Conservation (phyloP, 371 early-diverging fungal genomes). For the Rhizopus microsporus region DNA sequence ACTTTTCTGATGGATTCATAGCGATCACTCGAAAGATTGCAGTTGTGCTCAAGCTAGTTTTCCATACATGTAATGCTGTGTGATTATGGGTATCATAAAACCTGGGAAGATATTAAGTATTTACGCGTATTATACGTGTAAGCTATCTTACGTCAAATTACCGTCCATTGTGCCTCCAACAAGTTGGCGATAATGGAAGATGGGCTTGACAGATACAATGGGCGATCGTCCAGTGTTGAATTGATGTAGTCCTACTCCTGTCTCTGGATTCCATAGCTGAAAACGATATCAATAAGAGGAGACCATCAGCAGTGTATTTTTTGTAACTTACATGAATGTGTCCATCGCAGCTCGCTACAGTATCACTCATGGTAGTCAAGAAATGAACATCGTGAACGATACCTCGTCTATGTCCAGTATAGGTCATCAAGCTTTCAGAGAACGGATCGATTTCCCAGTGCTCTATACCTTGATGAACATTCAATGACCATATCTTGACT, state of each 20-base stretch:
- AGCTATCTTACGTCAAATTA: slow-evolving; percentile 33
- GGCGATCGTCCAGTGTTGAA: slow-evolving; percentile 52
- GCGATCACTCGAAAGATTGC: slow-evolving; percentile 43
- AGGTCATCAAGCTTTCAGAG: slow-evolving; percentile 60
- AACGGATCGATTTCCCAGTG: slow-evolving; percentile 56
- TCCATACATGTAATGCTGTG: slow-evolving; percentile 48
- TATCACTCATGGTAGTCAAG: slow-evolving; percentile 48
- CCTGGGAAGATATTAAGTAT: slow-evolving; percentile 15
- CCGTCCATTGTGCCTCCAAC: slow-evolving; percentile 58
- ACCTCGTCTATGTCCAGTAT: slow-evolving; percentile 61
- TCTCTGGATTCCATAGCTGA: slow-evolving; percentile 67
- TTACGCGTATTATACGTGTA: background rate
- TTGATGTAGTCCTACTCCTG: slow-evolving; percentile 55
- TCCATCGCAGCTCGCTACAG: slow-evolving; percentile 70
- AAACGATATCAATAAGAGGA: background rate
- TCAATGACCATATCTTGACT: slow-evolving; percentile 71
- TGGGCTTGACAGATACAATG: slow-evolving; percentile 56
- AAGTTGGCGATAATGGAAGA: slow-evolving; percentile 56
- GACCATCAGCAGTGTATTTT: background rate
- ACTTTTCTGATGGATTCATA: slow-evolving; percentile 56
- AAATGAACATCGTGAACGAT: slow-evolving; percentile 59
- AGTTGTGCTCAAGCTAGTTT: slow-evolving; percentile 37
- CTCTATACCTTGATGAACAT: slow-evolving; percentile 64
- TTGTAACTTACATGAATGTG: slow-evolving; percentile 58
- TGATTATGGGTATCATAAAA: slow-evolving; percentile 50